phyloP scores from a whole-genome alignment of 352 stramenopile genomes.

The Globisporangium spiculum region DNA sequence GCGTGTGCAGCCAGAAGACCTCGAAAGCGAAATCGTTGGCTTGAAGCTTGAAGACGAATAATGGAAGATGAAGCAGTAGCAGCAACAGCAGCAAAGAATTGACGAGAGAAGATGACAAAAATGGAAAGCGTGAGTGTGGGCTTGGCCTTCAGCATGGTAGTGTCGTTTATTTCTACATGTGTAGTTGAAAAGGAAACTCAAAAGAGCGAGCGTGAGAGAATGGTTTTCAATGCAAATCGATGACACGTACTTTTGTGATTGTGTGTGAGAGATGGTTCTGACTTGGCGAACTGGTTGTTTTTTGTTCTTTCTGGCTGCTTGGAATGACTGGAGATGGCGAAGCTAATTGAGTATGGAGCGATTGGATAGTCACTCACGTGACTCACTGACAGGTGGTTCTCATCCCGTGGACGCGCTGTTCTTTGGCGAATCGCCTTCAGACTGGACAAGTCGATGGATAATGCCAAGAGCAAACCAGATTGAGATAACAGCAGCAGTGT shows the following conservation, averaged over 20 bases:
- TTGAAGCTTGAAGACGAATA: neutral
- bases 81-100: neutral
- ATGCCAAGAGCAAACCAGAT: neutral
- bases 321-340: neutral
- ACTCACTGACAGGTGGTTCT: neutral
- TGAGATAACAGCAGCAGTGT: neutral
- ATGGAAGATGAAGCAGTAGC: neutral
- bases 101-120: neutral
- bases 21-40: neutral
- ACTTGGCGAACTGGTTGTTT: neutral
- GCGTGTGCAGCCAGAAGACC: constrained; percentile 1
- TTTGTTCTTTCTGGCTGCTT: neutral
- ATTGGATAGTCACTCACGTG: neutral
- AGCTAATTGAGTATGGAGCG: neutral
- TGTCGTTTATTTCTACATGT: neutral
- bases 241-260: constrained; percentile 5
- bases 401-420: constrained; percentile 4
- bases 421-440: constrained; percentile 7
- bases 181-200: neutral
- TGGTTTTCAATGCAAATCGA: neutral
- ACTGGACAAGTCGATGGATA: neutral
- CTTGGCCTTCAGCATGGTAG: neutral
- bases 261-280: neutral
- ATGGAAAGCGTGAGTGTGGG: neutral
- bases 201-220: neutral